Conservation (phyloP, 129 eudicot species). For the Lonicera japonica region DNA sequence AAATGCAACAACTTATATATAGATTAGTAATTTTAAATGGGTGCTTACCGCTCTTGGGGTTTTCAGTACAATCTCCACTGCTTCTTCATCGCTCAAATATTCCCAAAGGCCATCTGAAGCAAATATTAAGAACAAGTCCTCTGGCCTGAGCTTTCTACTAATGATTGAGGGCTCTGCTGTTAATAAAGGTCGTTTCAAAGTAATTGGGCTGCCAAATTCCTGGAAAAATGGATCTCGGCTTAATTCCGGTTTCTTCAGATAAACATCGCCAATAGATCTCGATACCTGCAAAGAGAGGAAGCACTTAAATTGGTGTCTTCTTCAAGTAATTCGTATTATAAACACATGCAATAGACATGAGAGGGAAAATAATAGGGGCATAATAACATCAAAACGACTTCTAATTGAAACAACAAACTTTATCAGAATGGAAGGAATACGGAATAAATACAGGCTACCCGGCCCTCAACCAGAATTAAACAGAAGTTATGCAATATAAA, state of each 20-base stretch:
- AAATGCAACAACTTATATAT: background rate
- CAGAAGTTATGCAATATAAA: no score
- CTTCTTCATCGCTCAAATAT: slow-evolving; percentile 75
- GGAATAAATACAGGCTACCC: no score
- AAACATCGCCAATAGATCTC: slow-evolving; percentile 94
- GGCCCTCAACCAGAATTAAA: no score
- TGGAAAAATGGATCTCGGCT: slow-evolving; percentile 67
- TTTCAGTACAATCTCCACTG: slow-evolving; percentile 69
- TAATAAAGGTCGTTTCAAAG: slow-evolving; percentile 65
- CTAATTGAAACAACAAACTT: no score
- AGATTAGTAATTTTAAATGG: background rate
- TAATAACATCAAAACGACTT: no score
- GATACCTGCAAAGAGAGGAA: slow-evolving; percentile 63
- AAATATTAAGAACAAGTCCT: slow-evolving; percentile 80
- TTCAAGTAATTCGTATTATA: no score
- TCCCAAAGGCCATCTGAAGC: slow-evolving; percentile 99
- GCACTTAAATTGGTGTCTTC: no score
- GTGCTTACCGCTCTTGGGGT: slow-evolving; percentile 78
- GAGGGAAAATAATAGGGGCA: no score
- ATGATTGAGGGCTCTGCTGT: slow-evolving; percentile 80
- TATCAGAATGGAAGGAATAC: no score
- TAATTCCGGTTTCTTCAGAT: slow-evolving; percentile 83
- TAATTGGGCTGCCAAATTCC: slow-evolving; percentile 53
- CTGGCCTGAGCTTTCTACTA: slow-evolving; percentile 55
- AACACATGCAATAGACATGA: no score